phyloP scores from a whole-genome alignment of 129 eudicot species.

The Flaveria trinervia region DNA sequence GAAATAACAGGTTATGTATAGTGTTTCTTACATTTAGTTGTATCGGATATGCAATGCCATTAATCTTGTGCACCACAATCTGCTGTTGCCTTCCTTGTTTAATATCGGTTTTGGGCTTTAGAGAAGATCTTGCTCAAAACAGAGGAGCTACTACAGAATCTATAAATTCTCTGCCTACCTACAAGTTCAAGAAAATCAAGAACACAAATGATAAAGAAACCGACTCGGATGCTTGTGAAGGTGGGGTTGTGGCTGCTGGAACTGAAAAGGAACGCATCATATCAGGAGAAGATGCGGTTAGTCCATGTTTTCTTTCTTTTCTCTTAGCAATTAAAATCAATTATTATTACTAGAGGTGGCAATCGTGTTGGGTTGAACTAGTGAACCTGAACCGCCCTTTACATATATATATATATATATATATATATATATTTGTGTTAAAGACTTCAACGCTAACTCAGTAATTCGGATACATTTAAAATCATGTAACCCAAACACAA shows the following conservation, averaged over 20 bases:
- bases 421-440: neutral
- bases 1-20: slow-evolving; percentile 76
- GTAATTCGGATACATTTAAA: neutral
- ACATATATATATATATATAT: neutral
- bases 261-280: slow-evolving; percentile 85
- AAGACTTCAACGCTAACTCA: neutral
- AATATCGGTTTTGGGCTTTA: slow-evolving; percentile 82
- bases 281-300: slow-evolving; percentile 99
- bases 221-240: slow-evolving; percentile 55
- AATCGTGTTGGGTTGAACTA: neutral
- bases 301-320: slow-evolving; percentile 25
- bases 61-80: slow-evolving; percentile 89
- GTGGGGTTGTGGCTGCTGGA: slow-evolving; percentile 92
- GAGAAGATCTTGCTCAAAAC: slow-evolving; percentile 82
- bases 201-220: slow-evolving; percentile 49
- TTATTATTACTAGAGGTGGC: neutral
- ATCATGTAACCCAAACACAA: neutral
- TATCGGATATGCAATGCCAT: slow-evolving; percentile 97
- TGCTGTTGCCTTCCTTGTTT: slow-evolving; percentile 99
- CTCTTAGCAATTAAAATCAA: slow-evolving; percentile 17
- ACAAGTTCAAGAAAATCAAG: slow-evolving; percentile 75
- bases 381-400: neutral
- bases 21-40: slow-evolving; percentile 94
- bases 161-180: slow-evolving; percentile 79
- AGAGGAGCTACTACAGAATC: slow-evolving; percentile 96